These are phyloP conservation scores for Xylariaceae sp. DNA, from an alignment of 2,329 filamentous ascomycete genomes.

Conservation along the genomic window DNA sequence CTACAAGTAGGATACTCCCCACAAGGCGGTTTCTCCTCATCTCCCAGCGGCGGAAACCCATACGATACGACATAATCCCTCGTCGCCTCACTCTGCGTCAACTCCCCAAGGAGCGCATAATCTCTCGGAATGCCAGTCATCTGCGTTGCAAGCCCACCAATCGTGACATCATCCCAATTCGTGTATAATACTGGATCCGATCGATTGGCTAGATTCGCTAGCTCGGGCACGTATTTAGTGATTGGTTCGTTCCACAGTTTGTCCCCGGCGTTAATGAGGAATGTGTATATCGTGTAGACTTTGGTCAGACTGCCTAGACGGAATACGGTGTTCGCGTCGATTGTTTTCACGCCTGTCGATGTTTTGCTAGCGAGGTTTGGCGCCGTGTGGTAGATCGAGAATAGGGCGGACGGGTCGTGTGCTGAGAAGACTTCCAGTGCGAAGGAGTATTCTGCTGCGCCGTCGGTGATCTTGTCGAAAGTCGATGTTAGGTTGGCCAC, in stretches of 20 bases:
- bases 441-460: conserved; percentile 34
- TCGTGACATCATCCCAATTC: conserved; percentile 33
- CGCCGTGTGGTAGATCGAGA: conserved; percentile 36
- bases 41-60: conserved; percentile 30
- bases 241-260: conserved; percentile 30
- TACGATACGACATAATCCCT: conserved; percentile 22
- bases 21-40: conserved; percentile 26
- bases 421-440: conserved; percentile 39
- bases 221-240: conserved; percentile 29
- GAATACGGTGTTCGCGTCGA: conserved; percentile 42
- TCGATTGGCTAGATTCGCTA: conserved; percentile 22
- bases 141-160: conserved; percentile 29
- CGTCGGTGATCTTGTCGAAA: conserved; percentile 22
- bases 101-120: conserved; percentile 30
- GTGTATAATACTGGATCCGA: conserved; percentile 24
- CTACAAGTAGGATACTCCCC: conserved; percentile 27
- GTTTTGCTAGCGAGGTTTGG: conserved; percentile 24
- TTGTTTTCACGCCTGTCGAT: conserved; percentile 31
- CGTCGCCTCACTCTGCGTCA: conserved; percentile 25
- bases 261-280: conserved; percentile 32
- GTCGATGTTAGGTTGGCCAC: conserved; percentile 22
- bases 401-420: conserved; percentile 30
- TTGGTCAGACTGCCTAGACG: conserved; percentile 43
- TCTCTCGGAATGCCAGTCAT: conserved; percentile 28
- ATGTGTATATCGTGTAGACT: conserved; percentile 37